Base-by-base conservation (phyloP, 495 filamentous ascomycete genomes). In the Xeromyces bisporus region DNA sequence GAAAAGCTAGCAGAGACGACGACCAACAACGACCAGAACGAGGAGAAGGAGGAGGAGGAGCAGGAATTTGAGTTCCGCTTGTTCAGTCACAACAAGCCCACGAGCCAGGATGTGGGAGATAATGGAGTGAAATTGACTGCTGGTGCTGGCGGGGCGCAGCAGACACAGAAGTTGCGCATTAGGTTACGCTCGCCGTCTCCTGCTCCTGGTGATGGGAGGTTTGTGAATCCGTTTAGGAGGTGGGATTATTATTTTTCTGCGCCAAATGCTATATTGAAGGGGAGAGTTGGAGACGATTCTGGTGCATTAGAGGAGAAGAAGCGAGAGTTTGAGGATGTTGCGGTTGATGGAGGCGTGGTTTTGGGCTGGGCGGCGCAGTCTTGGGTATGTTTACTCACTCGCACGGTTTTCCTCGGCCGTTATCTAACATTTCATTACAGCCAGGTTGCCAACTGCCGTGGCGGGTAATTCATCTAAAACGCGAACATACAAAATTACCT, bases 21-120 rank as follows among this genome's bases (percentile, higher is more conserved):
- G 6, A 13, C 9, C 11, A 14, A 13, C 15, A 42, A 20, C 18
- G 34, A 7, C 28, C 35, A 15, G 31, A 35, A 21, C 0, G 31
- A 14, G 7, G 24, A 28, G 13, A 34, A 45, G 1, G 56, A 62
- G 15, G 57, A 55, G 1, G 56, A 58, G 18, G 60, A 63, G 33
- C 53, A 64, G 39, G 60, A 62, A 34, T 64, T 62, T 39, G 57
- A 61, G 27, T 64, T 64, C 38, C 54, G 60, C 3, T 35, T 64
- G 15, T 64, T 64, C 48, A 57, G 51, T 29, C 54, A 50, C 6
- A 54, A 56, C 2, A 30, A 37, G 3, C 47, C 40, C 23, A 28
- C 31, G 7, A 43, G 36, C 24, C 25, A 38, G 3, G 26, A 33
- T 9, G 29, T 30, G 2, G 15, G 15, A 7, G 33, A 32, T 5